Evolutionary conservation across 306 rosid species (phyloP).

Genomic region (Trifolium pratense): DNA sequence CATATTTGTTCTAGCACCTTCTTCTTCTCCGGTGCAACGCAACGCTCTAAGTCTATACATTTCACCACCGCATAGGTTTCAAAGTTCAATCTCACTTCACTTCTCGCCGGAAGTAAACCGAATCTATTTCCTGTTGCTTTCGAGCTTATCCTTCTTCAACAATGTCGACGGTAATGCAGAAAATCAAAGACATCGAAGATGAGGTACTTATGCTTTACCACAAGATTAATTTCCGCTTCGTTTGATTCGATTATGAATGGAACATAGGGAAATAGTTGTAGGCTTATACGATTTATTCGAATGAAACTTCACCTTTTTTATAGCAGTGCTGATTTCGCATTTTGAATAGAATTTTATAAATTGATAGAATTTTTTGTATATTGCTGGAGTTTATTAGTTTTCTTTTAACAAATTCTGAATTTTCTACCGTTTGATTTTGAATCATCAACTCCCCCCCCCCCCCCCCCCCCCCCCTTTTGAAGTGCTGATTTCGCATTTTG

Average conservation of each 20-base stretch:
- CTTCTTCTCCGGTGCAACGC: slow-evolving; percentile 19
- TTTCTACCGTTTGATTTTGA: background rate
- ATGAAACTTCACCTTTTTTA: background rate
- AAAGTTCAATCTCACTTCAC: background rate
- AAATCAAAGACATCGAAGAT: slow-evolving; percentile 98
- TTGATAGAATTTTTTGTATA: background rate
- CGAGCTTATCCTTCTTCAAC: slow-evolving; percentile 41
- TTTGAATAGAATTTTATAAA: background rate
- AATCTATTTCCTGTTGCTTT: background rate
- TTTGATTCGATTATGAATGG: background rate
- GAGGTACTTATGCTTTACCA: slow-evolving; percentile 63
- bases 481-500: too few species aligned
- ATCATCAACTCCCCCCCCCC: too few species aligned
- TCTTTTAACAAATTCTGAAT: background rate
- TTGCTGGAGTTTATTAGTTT: background rate
- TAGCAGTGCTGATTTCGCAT: slow-evolving; percentile 2
- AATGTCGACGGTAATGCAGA: slow-evolving; percentile 98
- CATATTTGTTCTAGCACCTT: slow-evolving; percentile 35
- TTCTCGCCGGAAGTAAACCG: background rate
- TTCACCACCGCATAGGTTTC: background rate
- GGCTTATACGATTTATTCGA: background rate
- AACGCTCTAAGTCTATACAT: background rate
- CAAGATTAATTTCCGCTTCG: background rate
- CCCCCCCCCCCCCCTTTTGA: too few species aligned
- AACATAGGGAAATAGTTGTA: background rate